Evolutionary conservation across 139 green algal species (phyloP).

Genomic region (Astrephomene gubernaculifera): DNA sequence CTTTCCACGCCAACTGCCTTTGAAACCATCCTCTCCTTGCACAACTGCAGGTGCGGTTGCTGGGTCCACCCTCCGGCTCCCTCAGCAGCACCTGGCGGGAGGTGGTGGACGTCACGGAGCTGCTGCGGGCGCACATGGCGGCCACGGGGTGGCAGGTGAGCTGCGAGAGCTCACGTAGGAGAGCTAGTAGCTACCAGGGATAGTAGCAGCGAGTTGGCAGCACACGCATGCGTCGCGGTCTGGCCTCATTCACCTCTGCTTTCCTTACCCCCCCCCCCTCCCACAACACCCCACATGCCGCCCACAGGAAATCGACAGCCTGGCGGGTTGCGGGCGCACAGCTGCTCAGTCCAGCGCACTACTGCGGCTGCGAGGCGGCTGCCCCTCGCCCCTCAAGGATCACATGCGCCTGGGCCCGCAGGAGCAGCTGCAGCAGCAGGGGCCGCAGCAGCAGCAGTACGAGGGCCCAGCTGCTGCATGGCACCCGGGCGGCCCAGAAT

Average conservation of each 20-base stretch:
- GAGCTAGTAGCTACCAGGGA: no score
- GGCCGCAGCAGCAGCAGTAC: neutral
- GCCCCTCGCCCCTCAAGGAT: no score
- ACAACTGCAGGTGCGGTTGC: neutral
- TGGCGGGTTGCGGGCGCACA: neutral
- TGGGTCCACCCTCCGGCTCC: neutral
- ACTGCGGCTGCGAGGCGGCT: conserved; percentile 8
- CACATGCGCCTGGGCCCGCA: no score
- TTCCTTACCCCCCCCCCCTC: no score
- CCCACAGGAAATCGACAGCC: neutral
- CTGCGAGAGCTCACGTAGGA: no score
- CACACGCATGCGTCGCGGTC: no score
- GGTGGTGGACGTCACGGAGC: neutral
- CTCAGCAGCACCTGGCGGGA: conserved; percentile 10
- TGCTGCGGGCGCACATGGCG: neutral
- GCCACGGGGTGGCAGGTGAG: neutral
- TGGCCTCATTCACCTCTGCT: no score
- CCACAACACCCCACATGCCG: neutral
- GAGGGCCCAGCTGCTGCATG: no score
- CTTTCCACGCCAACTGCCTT: neutral
- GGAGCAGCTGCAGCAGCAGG: neutral
- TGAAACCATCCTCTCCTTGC: neutral
- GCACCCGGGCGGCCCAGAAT: no score
- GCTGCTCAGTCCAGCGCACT: no score
- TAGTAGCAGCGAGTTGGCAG: no score